These are phyloP conservation scores for Colletotrichum sp. DNA, from an alignment of 2,329 filamentous ascomycete species.

Conservation along the genomic window DNA sequence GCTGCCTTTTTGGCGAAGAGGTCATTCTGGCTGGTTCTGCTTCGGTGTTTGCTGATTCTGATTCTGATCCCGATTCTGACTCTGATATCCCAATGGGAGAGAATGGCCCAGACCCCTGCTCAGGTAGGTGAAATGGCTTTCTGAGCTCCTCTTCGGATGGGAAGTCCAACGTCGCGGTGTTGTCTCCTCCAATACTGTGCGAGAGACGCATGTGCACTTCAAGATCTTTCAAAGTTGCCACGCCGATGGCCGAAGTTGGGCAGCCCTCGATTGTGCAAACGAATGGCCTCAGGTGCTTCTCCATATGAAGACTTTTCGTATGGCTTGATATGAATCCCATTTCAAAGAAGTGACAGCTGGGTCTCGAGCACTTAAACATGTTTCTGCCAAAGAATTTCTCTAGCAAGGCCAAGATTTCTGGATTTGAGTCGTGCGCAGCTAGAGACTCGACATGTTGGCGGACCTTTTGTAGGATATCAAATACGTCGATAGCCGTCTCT, in stretches of 20 bases:
- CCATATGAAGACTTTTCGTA: background rate
- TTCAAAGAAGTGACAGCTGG: background rate
- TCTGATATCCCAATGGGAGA: too few relatives aligned
- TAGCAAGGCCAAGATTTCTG: rapidly evolving
- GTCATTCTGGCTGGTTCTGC: too few relatives aligned
- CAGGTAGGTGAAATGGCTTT: too few relatives aligned
- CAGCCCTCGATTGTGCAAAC: background rate
- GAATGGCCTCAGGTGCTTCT: background rate
- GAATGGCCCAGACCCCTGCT: too few relatives aligned
- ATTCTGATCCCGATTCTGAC: background rate
- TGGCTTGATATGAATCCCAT: background rate
- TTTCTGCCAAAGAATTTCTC: background rate
- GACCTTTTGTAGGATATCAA: background rate
- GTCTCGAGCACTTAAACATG: background rate
- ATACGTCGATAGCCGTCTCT: background rate
- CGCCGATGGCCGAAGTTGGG: background rate
- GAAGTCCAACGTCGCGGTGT: too few relatives aligned
- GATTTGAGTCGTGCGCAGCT: too few relatives aligned
- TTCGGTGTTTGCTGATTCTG: too few relatives aligned
- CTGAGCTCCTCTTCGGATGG: too few relatives aligned
- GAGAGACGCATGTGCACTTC: background rate
- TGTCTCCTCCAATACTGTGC: too few relatives aligned
- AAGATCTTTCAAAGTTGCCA: background rate
- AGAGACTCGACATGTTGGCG: background rate
- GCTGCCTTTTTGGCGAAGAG: too few relatives aligned